Conservation (phyloP, 768 basidiomycete genomes). For the Lyophyllum shimeji region DNA sequence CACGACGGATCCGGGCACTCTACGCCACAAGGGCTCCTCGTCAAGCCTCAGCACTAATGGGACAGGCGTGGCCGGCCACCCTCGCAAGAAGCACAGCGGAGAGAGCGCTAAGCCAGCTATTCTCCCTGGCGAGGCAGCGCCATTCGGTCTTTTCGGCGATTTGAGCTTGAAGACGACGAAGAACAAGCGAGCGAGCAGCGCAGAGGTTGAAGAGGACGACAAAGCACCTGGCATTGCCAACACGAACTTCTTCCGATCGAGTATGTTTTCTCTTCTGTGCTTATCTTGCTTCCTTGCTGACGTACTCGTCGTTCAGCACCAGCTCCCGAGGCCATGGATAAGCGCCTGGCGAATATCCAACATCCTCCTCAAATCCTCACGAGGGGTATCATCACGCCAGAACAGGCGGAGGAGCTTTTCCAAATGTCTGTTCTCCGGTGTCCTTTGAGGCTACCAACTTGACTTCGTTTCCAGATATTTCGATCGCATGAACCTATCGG, state of each 20-base stretch:
- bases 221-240: constrained; percentile 65
- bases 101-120: constrained; percentile 49
- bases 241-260: constrained; percentile 64
- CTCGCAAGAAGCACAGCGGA: constrained; percentile 38
- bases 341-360: constrained; percentile 36
- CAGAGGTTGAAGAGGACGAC: constrained; percentile 43
- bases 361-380: constrained; percentile 68
- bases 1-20: constrained; percentile 12
- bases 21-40: constrained; percentile 34
- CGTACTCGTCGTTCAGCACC: constrained; percentile 30
- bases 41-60: constrained; percentile 40
- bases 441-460: constrained; percentile 6
- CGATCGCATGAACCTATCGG: constrained; percentile 74
- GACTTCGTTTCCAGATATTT: constrained; percentile 53
- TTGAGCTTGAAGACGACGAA: constrained; percentile 51
- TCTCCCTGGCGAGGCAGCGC: constrained; percentile 60
- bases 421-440: constrained; percentile 48
- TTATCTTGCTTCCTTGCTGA: constrained; percentile 1
- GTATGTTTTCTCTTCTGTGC: constrained; percentile 21
- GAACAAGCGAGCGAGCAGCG: constrained; percentile 32
- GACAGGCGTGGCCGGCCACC: constrained; percentile 22
- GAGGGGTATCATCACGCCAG: constrained; percentile 58
- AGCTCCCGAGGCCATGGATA: constrained; percentile 38
- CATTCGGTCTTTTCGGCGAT: constrained; percentile 77
- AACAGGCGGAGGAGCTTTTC: constrained; percentile 73